phyloP scores from a whole-genome alignment of 768 basidiomycete species.

The Macrolepiota dolichaula region DNA sequence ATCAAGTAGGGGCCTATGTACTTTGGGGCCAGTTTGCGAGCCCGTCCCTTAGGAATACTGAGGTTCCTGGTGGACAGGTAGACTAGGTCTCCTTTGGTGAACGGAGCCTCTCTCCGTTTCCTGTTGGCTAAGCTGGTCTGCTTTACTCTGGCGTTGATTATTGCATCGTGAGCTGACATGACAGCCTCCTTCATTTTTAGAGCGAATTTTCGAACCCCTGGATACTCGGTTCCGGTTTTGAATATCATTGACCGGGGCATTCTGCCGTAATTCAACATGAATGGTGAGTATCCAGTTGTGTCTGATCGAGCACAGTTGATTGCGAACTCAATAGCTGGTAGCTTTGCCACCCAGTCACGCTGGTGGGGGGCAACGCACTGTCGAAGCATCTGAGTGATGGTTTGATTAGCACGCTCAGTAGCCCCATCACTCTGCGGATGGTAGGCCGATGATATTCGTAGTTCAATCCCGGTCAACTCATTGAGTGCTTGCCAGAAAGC shows the following conservation, averaged over 20 bases:
- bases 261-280: neutral
- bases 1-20: conserved; percentile 21
- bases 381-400: conserved; percentile 13
- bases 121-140: conserved; percentile 29
- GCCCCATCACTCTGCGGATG: conserved; percentile 11
- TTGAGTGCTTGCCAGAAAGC: conserved; percentile 11
- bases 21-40: conserved; percentile 20
- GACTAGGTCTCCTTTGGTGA: conserved; percentile 25
- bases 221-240: neutral
- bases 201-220: conserved; percentile 11
- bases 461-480: conserved; percentile 1
- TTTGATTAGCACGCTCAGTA: conserved; percentile 9
- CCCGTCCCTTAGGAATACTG: conserved; percentile 18
- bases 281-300: neutral
- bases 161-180: conserved; percentile 30
- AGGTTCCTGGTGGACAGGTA: conserved; percentile 31
- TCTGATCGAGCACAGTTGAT: neutral
- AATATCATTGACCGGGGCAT: neutral
- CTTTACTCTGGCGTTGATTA: conserved; percentile 27
- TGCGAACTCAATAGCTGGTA: conserved; percentile 14
- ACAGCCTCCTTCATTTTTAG: conserved; percentile 16
- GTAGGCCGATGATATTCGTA: conserved; percentile 3
- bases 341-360: conserved; percentile 9
- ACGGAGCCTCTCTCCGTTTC: conserved; percentile 12
- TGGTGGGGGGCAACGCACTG: conserved; percentile 2